Conservation (phyloP, 2,329 filamentous ascomycete genomes). For the Ophiostoma himal-ulmi region DNA sequence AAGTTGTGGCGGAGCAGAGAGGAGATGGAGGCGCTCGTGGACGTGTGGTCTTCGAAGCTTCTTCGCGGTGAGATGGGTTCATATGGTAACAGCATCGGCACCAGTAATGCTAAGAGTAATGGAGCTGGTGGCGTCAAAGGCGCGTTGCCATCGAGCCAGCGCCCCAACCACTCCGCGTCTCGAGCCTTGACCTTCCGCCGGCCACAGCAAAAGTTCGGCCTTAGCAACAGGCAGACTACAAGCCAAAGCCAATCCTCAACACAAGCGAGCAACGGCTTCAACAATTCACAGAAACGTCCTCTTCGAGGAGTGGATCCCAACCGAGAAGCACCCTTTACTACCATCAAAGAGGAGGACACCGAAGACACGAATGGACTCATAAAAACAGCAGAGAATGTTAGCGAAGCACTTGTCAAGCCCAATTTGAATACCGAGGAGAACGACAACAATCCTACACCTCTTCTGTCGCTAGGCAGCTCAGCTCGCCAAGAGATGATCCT, state of each 20-base stretch:
- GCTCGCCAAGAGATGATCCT: slow-evolving; percentile 70
- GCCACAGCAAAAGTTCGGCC: slow-evolving; percentile 31
- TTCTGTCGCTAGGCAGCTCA: slow-evolving; percentile 56
- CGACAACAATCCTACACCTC: slow-evolving; percentile 21
- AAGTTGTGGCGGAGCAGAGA: slow-evolving; percentile 80
- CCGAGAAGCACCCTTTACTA: not conserved
- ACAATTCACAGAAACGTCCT: not conserved
- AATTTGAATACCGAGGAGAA: not conserved
- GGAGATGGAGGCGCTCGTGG: slow-evolving; percentile 69
- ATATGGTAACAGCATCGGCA: slow-evolving; percentile 33
- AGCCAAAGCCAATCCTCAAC: not conserved
- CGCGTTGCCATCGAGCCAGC: slow-evolving; percentile 24
- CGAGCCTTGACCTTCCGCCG: slow-evolving; percentile 47
- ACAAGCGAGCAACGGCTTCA: not conserved
- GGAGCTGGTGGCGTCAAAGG: not conserved
- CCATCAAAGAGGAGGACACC: slow-evolving; percentile 9
- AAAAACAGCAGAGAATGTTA: not conserved
- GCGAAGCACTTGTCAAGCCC: not conserved
- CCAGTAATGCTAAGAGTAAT: not conserved
- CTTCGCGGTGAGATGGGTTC: slow-evolving; percentile 52
- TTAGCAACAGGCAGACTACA: slow-evolving; percentile 16
- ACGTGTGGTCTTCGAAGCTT: slow-evolving; percentile 59
- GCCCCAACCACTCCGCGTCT: slow-evolving; percentile 35
- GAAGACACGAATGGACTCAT: slow-evolving; percentile 13
- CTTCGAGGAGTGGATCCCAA: not conserved